A percentile compares a stretch with the other conserved stretches of the same genome.
Evolutionary conservation across 345 rosid species (phyloP).

Genomic region (Diplotaxis tenuifolia): DNA sequence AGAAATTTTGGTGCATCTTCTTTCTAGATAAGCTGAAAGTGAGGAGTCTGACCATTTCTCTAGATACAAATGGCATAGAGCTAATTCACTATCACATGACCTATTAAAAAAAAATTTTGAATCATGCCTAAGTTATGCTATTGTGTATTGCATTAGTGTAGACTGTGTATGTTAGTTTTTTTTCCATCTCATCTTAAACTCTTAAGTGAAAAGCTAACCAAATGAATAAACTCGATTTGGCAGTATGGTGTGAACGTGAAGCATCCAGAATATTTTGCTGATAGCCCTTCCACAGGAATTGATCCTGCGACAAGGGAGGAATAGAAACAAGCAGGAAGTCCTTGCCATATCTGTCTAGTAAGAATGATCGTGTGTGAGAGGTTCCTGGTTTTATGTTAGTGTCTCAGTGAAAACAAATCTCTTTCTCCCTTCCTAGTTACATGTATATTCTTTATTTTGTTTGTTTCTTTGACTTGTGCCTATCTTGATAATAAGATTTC

Average conservation of each 20-base stretch:
- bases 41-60: neutral
- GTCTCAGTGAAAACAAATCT: conserved; percentile 17
- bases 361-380: conserved; percentile 4
- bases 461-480: conserved; percentile 14
- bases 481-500: conserved; percentile 8
- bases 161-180: neutral
- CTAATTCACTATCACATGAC: neutral
- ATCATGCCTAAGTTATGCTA: neutral
- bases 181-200: neutral
- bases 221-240: conserved; percentile 17
- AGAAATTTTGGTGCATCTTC: conserved; percentile 1
- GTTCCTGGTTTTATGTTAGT: neutral
- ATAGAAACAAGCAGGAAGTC: conserved; percentile 24
- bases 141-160: conserved; percentile 5
- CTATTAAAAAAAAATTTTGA: neutral
- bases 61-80: neutral
- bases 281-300: conserved; percentile 63
- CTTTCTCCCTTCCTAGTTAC: conserved; percentile 8
- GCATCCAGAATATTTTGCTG: conserved; percentile 91
- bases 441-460: conserved; percentile 24
- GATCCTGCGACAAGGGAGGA: conserved; percentile 69
- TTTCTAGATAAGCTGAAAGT: neutral
- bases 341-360: neutral
- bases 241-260: conserved; percentile 92
- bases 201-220: conserved; percentile 7